These are phyloP conservation scores for Vitis riparia DNA, from an alignment of 164 flowering plant genomes.

Conservation along the genomic window DNA sequence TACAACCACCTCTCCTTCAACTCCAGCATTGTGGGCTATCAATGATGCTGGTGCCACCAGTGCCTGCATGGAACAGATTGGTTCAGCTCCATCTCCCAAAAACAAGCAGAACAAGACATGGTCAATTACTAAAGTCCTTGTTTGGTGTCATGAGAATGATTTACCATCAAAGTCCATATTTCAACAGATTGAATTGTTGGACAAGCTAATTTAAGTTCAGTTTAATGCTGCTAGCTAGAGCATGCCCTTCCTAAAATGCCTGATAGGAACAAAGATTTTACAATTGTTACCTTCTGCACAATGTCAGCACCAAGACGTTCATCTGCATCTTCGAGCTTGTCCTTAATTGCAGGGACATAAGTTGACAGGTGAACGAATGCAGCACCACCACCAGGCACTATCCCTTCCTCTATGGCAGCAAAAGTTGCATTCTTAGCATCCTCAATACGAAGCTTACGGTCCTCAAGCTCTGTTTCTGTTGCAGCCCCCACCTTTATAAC, in stretches of 20 bases:
- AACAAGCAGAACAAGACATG: too few species aligned
- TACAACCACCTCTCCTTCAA: slow-evolving; percentile 98
- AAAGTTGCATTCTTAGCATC: slow-evolving; percentile 99
- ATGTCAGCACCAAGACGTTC: slow-evolving; percentile 90
- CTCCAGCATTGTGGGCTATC: slow-evolving; percentile 97
- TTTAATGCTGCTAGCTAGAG: too few species aligned
- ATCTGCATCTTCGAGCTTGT: slow-evolving; percentile 76
- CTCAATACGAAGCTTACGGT: slow-evolving; percentile 92
- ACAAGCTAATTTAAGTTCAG: too few species aligned
- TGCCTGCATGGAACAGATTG: slow-evolving; percentile 50
- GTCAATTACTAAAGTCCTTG: too few species aligned
- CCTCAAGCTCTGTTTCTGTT: slow-evolving; percentile 98
- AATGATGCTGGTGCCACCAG: slow-evolving; percentile 82
- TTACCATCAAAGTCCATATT: too few species aligned
- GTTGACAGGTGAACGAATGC: slow-evolving; percentile 84
- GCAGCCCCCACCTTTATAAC: slow-evolving; percentile 98
- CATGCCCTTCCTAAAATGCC: too few species aligned
- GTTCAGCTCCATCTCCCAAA: not conserved
- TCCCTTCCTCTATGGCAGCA: slow-evolving; percentile 99
- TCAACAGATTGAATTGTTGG: too few species aligned
- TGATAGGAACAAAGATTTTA: not conserved
- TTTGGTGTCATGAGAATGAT: too few species aligned
- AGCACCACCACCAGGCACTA: slow-evolving; percentile 98
- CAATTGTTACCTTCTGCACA: slow-evolving; percentile 75
- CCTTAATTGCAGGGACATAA: slow-evolving; percentile 77